A percentile compares a stretch with the other conserved stretches of the same genome.
Conservation (phyloP, 2,329 filamentous ascomycete species). For the Metarhizium humberi region DNA sequence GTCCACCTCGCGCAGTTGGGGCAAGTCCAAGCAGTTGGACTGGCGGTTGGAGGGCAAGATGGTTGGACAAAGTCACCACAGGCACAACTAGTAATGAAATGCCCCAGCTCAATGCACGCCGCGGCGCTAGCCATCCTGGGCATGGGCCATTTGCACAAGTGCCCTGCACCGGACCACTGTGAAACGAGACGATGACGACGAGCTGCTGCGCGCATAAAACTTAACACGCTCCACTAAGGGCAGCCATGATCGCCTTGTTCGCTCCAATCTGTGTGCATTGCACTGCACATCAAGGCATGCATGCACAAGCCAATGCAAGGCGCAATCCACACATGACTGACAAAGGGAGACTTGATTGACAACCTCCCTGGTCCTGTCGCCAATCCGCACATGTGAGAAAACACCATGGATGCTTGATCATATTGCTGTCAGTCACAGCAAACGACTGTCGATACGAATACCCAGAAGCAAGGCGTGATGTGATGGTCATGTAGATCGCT, state of each 20-base stretch:
- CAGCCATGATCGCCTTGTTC: background rate
- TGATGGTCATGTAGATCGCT: background rate
- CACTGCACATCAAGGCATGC: background rate
- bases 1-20: slow-evolving; percentile 1
- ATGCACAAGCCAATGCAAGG: background rate
- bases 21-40: too few relatives aligned
- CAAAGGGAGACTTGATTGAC: too few relatives aligned
- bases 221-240: background rate
- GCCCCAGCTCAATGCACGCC: slow-evolving; percentile 3
- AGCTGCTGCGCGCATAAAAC: slow-evolving; percentile 1
- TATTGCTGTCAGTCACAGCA: background rate
- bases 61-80: background rate
- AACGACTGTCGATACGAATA: background rate
- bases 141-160: slow-evolving; percentile 1
- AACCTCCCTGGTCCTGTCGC: background rate
- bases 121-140: slow-evolving; percentile 3
- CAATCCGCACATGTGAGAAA: background rate
- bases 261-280: background rate
- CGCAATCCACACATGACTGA: background rate
- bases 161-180: background rate
- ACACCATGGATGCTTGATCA: background rate
- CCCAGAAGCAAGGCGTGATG: background rate
- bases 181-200: slow-evolving; percentile 7
- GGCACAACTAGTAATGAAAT: background rate
- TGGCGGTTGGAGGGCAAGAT: background rate